Conservation (phyloP, 345 rosid genomes). For the Gossypium mustelinum region DNA sequence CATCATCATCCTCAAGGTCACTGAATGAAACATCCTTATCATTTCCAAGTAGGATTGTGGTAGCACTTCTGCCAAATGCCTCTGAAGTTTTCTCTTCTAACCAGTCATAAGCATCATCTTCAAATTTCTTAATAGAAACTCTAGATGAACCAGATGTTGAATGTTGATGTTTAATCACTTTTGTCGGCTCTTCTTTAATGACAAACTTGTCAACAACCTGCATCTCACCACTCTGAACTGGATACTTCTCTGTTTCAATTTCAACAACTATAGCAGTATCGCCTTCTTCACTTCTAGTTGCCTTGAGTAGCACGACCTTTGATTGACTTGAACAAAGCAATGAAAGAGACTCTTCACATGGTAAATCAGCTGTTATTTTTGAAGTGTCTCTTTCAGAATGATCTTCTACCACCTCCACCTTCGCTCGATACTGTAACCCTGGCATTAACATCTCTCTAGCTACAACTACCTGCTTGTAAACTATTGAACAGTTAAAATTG, state of each 20-base stretch:
- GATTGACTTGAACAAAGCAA: constrained; percentile 39
- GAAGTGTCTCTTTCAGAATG: constrained; percentile 22
- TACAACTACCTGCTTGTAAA: constrained; percentile 60
- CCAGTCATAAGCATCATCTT: constrained; percentile 92
- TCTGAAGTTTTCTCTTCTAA: constrained; percentile 68
- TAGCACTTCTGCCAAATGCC: constrained; percentile 33
- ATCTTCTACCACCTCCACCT: constrained; percentile 23
- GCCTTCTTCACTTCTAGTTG: constrained; percentile 35
- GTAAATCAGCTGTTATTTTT: constrained; percentile 26
- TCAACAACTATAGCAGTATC: constrained; percentile 32
- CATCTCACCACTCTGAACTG: constrained; percentile 42
- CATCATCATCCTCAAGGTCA: constrained; percentile 94
- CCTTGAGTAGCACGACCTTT: constrained; percentile 38
- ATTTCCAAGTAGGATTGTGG: constrained; percentile 47
- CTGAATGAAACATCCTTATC: constrained; percentile 97
- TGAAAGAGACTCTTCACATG: constrained; percentile 30
- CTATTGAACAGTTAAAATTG: constrained; percentile 7
- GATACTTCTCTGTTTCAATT: constrained; percentile 45
- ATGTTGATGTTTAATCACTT: constrained; percentile 29
- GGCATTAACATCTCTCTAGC: constrained; percentile 74
- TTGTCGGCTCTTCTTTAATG: constrained; percentile 49
- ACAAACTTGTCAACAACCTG: constrained; percentile 69
- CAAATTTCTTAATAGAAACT: constrained; percentile 43
- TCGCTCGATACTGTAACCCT: constrained; percentile 38
- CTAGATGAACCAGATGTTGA: constrained; percentile 29